Evolutionary conservation across 768 basidiomycete species (phyloP).

Genomic region (Naganishia randhawae): DNA sequence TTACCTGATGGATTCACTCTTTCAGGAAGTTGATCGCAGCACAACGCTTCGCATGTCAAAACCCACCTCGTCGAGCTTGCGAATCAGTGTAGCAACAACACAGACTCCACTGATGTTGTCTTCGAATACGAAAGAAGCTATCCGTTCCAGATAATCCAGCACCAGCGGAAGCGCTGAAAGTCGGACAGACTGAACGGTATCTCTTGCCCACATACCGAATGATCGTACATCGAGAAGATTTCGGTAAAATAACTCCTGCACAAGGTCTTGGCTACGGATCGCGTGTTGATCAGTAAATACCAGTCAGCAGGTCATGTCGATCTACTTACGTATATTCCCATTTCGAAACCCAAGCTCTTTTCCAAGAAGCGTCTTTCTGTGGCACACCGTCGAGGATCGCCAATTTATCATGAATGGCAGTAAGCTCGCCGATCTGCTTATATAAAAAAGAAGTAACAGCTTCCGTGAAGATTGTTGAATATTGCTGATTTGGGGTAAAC

Average conservation of each 20-base stretch:
- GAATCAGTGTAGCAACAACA: neutral
- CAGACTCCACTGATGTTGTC: neutral
- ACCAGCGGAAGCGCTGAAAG: neutral
- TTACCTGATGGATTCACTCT: neutral
- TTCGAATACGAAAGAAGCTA: neutral
- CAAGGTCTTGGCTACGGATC: neutral
- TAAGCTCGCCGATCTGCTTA: conserved; percentile 75
- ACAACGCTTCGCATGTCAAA: neutral
- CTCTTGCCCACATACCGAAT: conserved; percentile 5
- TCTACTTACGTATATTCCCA: conserved; percentile 25
- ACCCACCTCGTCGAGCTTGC: conserved; percentile 1
- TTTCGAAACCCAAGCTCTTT: conserved; percentile 3
- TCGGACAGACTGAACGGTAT: neutral
- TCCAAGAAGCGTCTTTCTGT: conserved; percentile 3
- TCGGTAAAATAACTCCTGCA: neutral
- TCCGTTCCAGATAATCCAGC: conserved; percentile 12
- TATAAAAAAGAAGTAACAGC: conserved; percentile 75
- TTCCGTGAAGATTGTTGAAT: conserved; percentile 80
- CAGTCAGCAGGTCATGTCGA: neutral
- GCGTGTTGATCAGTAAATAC: neutral
- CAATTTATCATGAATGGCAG: conserved; percentile 51
- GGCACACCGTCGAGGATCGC: neutral
- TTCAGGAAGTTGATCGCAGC: neutral
- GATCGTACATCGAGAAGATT: conserved; percentile 17
- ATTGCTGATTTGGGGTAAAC: conserved; percentile 73